Conservation (phyloP, 257 asterid species). For the Marsdenia floribunda region DNA sequence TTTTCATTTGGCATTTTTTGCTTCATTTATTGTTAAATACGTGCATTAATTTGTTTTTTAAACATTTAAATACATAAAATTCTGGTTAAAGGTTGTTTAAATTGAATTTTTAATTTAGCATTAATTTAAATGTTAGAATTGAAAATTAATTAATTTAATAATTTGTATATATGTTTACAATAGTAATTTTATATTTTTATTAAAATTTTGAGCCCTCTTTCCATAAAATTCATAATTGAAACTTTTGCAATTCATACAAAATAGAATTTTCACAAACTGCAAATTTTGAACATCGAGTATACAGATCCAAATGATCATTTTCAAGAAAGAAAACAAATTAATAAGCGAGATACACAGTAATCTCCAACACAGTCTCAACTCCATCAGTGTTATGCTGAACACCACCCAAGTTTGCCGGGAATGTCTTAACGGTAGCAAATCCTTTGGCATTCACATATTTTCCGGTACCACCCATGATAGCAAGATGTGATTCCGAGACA, state of each 20-base stretch:
- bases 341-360: constrained; percentile 63
- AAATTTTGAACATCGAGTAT: background rate
- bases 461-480: constrained; percentile 89
- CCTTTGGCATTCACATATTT: constrained; percentile 76
- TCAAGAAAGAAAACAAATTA: constrained; percentile 7
- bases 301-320: background rate
- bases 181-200: no score
- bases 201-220: no score
- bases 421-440: constrained; percentile 56
- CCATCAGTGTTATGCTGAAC: constrained; percentile 70
- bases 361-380: constrained; percentile 62
- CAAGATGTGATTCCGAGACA: constrained; percentile 75
- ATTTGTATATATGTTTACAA: no score
- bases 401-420: constrained; percentile 29
- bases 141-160: no score
- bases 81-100: no score
- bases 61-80: no score
- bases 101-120: no score
- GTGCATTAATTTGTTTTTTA: no score
- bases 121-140: no score
- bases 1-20: no score
- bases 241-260: background rate
- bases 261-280: background rate
- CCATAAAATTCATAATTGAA: background rate
- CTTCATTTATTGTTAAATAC: no score